Percentiles rank a stretch among this genome's conserved stretches.
These are phyloP conservation scores for Cyberlindnera misumaiensis DNA, from an alignment of 805 yeast genomes.

Conservation along the genomic window DNA sequence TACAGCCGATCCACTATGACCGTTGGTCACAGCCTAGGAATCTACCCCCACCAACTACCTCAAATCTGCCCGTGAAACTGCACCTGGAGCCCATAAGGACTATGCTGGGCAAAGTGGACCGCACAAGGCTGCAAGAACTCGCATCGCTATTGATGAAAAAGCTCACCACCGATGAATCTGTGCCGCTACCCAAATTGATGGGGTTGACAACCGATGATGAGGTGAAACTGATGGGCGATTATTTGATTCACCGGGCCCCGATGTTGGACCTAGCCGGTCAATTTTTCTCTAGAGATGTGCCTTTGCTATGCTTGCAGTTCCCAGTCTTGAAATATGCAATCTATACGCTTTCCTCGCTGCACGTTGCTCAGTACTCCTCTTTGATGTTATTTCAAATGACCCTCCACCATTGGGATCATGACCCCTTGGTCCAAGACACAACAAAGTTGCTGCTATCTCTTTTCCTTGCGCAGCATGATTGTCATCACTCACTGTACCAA, in stretches of 20 bases:
- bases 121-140: not conserved
- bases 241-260: constrained; percentile 3
- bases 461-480: constrained; percentile 5
- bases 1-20: not conserved
- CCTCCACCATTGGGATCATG: not conserved
- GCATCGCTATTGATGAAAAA: not conserved
- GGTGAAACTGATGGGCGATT: constrained; percentile 2
- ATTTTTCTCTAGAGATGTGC: constrained; percentile 4
- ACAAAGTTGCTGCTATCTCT: constrained; percentile 7
- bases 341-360: constrained; percentile 2
- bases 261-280: constrained; percentile 4
- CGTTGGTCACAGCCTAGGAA: no score
- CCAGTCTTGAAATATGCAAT: constrained; percentile 3
- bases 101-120: not conserved
- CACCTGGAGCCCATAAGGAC: no score
- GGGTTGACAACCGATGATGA: constrained; percentile 3
- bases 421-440: constrained; percentile 1
- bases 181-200: not conserved
- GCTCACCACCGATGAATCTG: not conserved
- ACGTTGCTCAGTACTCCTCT: not conserved
- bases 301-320: constrained; percentile 1
- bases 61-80: not conserved
- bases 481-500: constrained; percentile 4
- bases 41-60: not conserved
- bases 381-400: constrained; percentile 1